Base-by-base conservation (phyloP, 1,284 basidiomycete species). In the Neolentinus lepideus region DNA sequence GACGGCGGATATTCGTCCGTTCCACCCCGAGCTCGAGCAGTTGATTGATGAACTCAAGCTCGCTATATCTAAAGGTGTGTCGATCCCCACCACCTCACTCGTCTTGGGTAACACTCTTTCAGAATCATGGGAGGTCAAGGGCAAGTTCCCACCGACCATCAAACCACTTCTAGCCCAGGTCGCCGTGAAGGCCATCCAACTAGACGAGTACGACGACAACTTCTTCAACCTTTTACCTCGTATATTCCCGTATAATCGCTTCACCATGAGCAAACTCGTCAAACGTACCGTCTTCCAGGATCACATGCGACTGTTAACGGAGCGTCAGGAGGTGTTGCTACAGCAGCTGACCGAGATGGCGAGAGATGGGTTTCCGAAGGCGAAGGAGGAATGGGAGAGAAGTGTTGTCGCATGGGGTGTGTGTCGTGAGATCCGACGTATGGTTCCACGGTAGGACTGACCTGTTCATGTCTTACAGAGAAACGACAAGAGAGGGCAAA, bases 241-340 rank as follows among this genome's bases (percentile, higher is more conserved):
- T 27, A 72, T 96, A 46, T 95, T 97, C 66, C 93, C 93, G 0
- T 96, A 96, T 68, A 97, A 97, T 71, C 88, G 90, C 63, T 96
- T 91, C 69, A 92, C 90, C 0, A 91, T 91, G 88, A 86, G 75
- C 52, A 92, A 92, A 81, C 76, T 92, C 26, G 90, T 90, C 68
- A 92, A 90, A 65, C 80, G 89, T 8, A 87, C 86, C 12, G 80
- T 92, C 14, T 90, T 86, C 68, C 64, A 70, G 0, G 86, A 89
- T 8, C 89, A 92, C 63, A 75, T 78, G 45, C 75, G 76, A 51
- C 71, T 89, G 21, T 73, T 91, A 14, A 72, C 75, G 1, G 75
- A 84, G 56, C 75, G 83, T 51, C 84, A 88, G 64, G 84, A 88
- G 1, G 75, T 76, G 45, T 67, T 90, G 0, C 71, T 92, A 14